Conservation (phyloP, 1,284 basidiomycete genomes). For the Prillingera fragicola region DNA sequence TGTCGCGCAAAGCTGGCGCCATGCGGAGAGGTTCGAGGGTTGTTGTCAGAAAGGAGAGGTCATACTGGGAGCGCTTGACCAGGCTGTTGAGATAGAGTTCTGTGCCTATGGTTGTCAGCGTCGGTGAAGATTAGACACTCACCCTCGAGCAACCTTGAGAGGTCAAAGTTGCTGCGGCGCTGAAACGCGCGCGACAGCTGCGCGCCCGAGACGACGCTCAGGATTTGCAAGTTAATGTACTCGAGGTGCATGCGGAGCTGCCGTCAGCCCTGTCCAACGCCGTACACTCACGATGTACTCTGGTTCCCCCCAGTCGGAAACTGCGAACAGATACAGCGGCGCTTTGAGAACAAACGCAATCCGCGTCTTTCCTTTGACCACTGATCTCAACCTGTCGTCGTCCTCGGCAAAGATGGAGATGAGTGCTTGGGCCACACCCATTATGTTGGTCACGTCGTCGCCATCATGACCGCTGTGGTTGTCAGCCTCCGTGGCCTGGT, state of each 20-base stretch:
- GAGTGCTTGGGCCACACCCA: constrained; percentile 90
- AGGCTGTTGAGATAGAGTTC: constrained; percentile 72
- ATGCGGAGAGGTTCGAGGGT: constrained; percentile 75
- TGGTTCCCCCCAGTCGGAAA: constrained; percentile 86
- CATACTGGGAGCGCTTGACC: constrained; percentile 64
- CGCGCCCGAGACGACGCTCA: constrained; percentile 78
- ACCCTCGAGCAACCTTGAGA: constrained; percentile 78
- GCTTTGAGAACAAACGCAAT: constrained; percentile 80
- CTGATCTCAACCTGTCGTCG: constrained; percentile 65
- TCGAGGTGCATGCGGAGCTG: constrained; percentile 91
- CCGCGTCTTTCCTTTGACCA: constrained; percentile 56
- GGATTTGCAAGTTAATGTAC: constrained; percentile 85
- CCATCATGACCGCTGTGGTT: constrained; percentile 44
- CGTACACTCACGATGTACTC: constrained; percentile 74
- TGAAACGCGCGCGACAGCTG: constrained; percentile 83
- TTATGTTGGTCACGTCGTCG: constrained; percentile 66
- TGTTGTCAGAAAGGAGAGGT: constrained; percentile 72
- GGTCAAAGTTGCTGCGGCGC: constrained; percentile 82
- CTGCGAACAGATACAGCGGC: constrained; percentile 86
- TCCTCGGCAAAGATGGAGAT: constrained; percentile 80
- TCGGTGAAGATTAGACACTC: constrained; percentile 14
- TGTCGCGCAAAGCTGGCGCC: constrained; percentile 62
- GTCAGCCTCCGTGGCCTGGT: constrained; percentile 8
- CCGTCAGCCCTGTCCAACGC: neutral
- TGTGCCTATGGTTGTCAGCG: constrained; percentile 56